These are phyloP conservation scores for Cutaneotrichosporon daszewskae DNA, from an alignment of 1,284 basidiomycete genomes.

Conservation along the genomic window DNA sequence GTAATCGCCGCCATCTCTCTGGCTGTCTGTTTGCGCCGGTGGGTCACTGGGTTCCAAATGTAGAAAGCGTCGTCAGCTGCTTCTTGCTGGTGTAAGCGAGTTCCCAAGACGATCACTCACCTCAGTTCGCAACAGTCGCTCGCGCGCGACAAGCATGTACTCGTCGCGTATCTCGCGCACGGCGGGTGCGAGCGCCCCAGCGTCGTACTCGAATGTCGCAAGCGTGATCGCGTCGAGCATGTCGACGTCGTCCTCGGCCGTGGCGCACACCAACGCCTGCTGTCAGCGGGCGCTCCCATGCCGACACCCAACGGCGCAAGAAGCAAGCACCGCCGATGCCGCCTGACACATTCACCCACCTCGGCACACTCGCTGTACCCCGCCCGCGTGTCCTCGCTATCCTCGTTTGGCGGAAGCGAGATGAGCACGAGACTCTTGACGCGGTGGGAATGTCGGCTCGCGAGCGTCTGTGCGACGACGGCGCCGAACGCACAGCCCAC, in stretches of 20 bases:
- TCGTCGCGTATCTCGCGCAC: conserved; percentile 20
- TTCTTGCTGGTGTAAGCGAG: not conserved
- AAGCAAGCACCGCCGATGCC: not conserved
- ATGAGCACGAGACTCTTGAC: conserved; percentile 16
- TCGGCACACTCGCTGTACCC: conserved; percentile 21
- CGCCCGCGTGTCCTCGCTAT: conserved; percentile 7
- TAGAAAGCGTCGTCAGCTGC: conserved; percentile 9
- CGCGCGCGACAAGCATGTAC: conserved; percentile 12
- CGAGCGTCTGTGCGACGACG: conserved; percentile 16
- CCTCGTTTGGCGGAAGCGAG: conserved; percentile 11
- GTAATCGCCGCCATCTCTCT: conserved; percentile 3
- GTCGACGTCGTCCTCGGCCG: conserved; percentile 14
- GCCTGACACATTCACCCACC: conserved; percentile 12
- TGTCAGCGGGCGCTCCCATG: not conserved
- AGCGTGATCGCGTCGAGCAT: conserved; percentile 19
- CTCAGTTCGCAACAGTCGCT: conserved; percentile 5
- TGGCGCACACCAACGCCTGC: conserved; percentile 15
- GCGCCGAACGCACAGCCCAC: conserved; percentile 19
- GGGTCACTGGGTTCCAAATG: conserved; percentile 8
- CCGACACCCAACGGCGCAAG: not conserved
- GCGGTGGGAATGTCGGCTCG: conserved; percentile 4
- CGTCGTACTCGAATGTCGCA: conserved; percentile 20
- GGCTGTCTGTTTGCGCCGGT: not conserved
- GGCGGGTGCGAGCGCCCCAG: conserved; percentile 5
- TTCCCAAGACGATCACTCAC: not conserved